Percentiles rank a stretch among this genome's conserved stretches.
Evolutionary conservation across 768 basidiomycete genomes (phyloP).

Genomic region (Cyathus striatus): DNA sequence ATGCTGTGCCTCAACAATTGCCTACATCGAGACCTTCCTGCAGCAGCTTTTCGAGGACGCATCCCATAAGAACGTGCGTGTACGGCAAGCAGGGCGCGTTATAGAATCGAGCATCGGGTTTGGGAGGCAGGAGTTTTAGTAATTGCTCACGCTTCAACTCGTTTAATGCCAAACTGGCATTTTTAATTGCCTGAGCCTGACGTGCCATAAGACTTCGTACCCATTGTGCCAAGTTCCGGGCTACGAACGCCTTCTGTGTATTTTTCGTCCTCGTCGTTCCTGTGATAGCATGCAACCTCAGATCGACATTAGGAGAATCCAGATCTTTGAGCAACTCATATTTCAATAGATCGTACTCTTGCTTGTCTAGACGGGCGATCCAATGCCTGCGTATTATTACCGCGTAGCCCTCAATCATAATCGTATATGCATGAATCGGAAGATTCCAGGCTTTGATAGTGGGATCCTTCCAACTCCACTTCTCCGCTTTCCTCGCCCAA

Average conservation of each 20-base stretch:
- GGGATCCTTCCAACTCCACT: conserved; percentile 37
- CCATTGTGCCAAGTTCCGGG: not conserved
- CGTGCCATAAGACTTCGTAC: not conserved
- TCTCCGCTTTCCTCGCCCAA: conserved; percentile 55
- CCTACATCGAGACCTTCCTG: not conserved
- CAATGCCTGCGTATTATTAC: not conserved
- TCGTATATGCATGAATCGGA: conserved; percentile 63
- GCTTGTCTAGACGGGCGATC: not conserved
- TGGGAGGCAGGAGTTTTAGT: not conserved
- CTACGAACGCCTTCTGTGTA: too few species aligned
- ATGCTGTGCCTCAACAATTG: too few species aligned
- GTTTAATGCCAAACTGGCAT: not conserved
- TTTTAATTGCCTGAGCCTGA: not conserved
- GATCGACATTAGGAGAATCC: not conserved
- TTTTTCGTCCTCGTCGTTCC: too few species aligned
- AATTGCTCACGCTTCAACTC: not conserved
- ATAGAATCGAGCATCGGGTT: not conserved
- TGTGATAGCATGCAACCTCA: not conserved
- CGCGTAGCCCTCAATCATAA: conserved; percentile 61
- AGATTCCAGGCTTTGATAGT: conserved; percentile 53
- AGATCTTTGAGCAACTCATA: not conserved
- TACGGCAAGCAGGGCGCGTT: not conserved
- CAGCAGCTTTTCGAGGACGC: too few species aligned
- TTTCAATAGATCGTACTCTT: not conserved
- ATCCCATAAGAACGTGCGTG: not conserved